Conservation (phyloP, 768 basidiomycete species). For the Leccinum incarnatum region DNA sequence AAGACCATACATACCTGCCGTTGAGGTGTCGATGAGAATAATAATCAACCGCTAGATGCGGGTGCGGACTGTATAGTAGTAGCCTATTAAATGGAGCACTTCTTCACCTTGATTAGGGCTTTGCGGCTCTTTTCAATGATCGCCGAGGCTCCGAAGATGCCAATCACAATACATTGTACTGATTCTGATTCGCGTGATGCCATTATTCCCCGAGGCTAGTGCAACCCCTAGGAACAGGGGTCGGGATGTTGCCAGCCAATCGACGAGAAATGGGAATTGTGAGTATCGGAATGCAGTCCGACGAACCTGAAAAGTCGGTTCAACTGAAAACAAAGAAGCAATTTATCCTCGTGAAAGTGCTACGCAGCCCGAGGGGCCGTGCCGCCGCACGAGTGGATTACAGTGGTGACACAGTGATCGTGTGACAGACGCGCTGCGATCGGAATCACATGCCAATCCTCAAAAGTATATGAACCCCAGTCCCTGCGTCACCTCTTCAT, state of each 20-base stretch:
- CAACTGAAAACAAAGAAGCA: not conserved
- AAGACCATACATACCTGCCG: not conserved
- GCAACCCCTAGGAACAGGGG: slow-evolving; percentile 12
- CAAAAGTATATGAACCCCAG: slow-evolving; percentile 28
- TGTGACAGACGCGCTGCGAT: slow-evolving; percentile 21
- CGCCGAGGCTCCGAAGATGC: slow-evolving; percentile 2
- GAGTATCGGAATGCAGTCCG: not conserved
- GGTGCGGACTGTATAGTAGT: not conserved
- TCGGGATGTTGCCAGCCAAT: not conserved
- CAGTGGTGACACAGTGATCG: slow-evolving; percentile 12
- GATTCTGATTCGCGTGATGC: slow-evolving; percentile 6
- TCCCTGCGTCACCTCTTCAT: slow-evolving; percentile 14
- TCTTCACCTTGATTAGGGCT: not conserved
- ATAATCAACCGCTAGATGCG: not conserved
- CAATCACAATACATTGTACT: not conserved
- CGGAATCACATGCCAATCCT: slow-evolving; percentile 25
- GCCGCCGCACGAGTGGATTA: not conserved
- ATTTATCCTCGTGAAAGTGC: slow-evolving; percentile 9
- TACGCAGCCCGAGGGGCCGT: not conserved
- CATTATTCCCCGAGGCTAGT: slow-evolving; percentile 1
- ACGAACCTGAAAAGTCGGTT: not conserved
- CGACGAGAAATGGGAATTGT: not conserved
- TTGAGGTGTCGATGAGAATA: not conserved
- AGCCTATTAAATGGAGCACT: not conserved
- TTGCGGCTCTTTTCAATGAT: slow-evolving; percentile 1